These are phyloP conservation scores for Lepraria neglecta DNA, from an alignment of 495 filamentous ascomycete species.

Conservation along the genomic window DNA sequence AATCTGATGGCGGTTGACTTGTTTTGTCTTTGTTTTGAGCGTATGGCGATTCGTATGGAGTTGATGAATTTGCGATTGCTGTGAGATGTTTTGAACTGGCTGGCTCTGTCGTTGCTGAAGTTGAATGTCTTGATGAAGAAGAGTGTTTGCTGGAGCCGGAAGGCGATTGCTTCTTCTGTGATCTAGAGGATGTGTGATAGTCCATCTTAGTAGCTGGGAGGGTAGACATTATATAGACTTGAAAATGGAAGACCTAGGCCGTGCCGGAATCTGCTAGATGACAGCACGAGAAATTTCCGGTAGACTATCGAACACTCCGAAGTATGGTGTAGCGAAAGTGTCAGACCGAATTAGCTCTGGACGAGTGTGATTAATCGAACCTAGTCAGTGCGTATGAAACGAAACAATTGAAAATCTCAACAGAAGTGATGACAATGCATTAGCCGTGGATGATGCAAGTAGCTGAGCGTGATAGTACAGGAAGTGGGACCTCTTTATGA, in stretches of 20 bases:
- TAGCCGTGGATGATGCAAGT: neutral
- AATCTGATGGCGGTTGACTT: neutral
- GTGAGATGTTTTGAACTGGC: constrained; percentile 19
- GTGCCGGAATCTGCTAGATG: constrained; percentile 3
- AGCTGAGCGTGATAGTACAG: neutral
- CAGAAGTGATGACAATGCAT: constrained; percentile 1
- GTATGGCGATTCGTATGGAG: constrained; percentile 28
- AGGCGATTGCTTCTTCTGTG: constrained; percentile 17
- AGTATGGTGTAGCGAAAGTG: neutral
- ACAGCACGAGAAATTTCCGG: neutral
- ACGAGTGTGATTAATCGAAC: neutral
- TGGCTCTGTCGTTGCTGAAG: constrained; percentile 7
- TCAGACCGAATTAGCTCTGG: neutral
- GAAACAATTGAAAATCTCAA: neutral
- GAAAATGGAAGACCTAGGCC: constrained; percentile 5
- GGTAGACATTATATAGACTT: constrained; percentile 20
- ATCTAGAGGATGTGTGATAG: constrained; percentile 19
- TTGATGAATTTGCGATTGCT: constrained; percentile 14
- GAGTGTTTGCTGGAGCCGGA: constrained; percentile 9
- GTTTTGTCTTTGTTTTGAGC: constrained; percentile 17
- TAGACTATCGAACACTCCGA: neutral
- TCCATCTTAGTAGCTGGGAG: constrained; percentile 18
- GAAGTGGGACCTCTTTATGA: neutral
- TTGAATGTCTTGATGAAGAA: constrained; percentile 9
- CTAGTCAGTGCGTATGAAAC: neutral